Evolutionary conservation across 177 flowering plant genomes (phyloP).

Genomic region (Vitis hybrid): DNA sequence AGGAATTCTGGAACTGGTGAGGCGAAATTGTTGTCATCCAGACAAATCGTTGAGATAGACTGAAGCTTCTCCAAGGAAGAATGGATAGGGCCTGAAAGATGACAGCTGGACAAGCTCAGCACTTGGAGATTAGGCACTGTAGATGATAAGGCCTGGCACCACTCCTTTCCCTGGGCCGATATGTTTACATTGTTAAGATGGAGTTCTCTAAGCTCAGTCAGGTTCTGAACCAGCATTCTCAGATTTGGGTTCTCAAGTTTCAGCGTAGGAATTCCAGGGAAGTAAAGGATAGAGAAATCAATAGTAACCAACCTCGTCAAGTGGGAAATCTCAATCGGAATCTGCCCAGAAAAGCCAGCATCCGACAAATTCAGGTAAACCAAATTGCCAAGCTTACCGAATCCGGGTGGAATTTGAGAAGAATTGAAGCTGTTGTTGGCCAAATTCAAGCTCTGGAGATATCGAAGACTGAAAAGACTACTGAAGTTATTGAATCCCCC

Average conservation of each 20-base stretch:
- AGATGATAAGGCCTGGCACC: conserved; percentile 19
- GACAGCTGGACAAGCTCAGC: conserved; percentile 13
- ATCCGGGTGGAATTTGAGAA: conserved; percentile 4
- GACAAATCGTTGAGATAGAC: no score
- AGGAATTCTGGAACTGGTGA: no score
- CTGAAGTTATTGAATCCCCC: no score
- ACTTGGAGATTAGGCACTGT: conserved; percentile 21
- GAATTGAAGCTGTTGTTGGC: conserved; percentile 20
- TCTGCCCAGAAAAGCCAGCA: conserved; percentile 27
- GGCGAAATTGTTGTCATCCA: rapidly evolving
- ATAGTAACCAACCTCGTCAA: conserved; percentile 9
- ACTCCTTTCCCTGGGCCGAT: conserved; percentile 8
- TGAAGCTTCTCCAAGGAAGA: no score
- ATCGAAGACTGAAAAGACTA: no score
- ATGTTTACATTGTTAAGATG: not conserved
- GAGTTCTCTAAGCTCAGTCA: not conserved
- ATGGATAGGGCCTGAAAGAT: conserved; percentile 18
- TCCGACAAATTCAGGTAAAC: conserved; percentile 16
- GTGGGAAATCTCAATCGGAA: conserved; percentile 13
- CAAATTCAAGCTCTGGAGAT: not conserved
- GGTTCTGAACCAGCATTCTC: no score
- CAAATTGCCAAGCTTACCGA: no score
- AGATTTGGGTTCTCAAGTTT: no score
- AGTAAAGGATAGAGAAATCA: rapidly evolving
- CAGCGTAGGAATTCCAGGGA: rapidly evolving